Evolutionary conservation across 192 early-diverging fungal species (phyloP).

Genomic region (Coemansia sp.): DNA sequence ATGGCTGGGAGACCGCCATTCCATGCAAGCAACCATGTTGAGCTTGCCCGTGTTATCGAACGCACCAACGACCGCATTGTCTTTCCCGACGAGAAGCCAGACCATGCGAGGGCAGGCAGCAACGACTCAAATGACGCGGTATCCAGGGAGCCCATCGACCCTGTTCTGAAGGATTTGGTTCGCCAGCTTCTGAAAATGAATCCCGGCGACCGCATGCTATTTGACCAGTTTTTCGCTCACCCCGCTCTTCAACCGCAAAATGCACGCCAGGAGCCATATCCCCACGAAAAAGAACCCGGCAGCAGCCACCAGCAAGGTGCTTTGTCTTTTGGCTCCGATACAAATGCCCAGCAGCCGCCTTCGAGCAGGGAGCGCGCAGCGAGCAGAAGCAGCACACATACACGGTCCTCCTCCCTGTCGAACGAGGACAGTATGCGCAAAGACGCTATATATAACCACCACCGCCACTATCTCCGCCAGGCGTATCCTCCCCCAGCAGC

Average conservation of each 20-base stretch:
- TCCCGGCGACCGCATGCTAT: conserved; percentile 85
- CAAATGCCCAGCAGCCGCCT: not conserved
- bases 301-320: not conserved
- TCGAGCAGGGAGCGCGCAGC: not conserved
- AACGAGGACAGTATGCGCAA: conserved; percentile 2
- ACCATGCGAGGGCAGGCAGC: not conserved
- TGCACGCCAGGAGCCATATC: not conserved
- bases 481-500: not conserved
- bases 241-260: conserved; percentile 54
- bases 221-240: conserved; percentile 93
- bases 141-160: conserved; percentile 16
- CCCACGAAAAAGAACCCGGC: not conserved
- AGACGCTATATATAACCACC: conserved; percentile 26
- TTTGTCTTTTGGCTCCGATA: not conserved
- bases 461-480: conserved; percentile 13
- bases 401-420: not conserved
- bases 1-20: conserved; percentile 88
- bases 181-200: conserved; percentile 80
- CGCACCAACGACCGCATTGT: conserved; percentile 75
- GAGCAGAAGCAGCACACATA: conserved; percentile 6
- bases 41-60: conserved; percentile 90
- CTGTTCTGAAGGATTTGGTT: conserved; percentile 61
- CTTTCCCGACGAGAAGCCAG: conserved; percentile 73
- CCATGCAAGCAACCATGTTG: conserved; percentile 90
- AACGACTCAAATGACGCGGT: not conserved